Percentiles rank a stretch among this genome's conserved stretches.
These are phyloP conservation scores for Tuber calosporum DNA, from an alignment of 495 filamentous ascomycete genomes.

Conservation along the genomic window DNA sequence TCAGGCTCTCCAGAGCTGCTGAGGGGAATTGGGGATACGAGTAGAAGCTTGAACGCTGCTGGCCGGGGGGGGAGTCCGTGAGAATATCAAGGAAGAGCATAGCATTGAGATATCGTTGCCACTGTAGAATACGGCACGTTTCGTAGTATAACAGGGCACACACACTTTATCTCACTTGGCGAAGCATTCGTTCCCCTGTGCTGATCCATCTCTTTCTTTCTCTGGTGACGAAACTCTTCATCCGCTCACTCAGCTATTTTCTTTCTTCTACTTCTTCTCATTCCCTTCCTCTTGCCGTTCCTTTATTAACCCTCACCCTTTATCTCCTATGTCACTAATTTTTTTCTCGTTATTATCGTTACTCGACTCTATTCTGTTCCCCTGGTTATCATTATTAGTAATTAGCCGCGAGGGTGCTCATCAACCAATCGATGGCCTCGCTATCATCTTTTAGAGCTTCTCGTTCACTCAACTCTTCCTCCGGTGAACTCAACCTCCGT, in stretches of 20 bases:
- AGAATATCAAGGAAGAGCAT: not conserved
- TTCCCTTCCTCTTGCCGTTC: not conserved
- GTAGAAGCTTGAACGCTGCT: not conserved
- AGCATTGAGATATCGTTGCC: not conserved
- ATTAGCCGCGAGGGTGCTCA: conserved; percentile 1
- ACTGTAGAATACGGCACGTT: not conserved
- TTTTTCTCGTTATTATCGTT: conserved; percentile 6
- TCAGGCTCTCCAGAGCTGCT: conserved; percentile 3
- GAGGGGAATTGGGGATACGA: not conserved
- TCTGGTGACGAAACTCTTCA: conserved; percentile 28
- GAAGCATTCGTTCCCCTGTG: conserved; percentile 29
- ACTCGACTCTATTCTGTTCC: conserved; percentile 10
- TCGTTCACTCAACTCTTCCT: conserved; percentile 5
- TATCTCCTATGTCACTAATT: conserved; percentile 18
- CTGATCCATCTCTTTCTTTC: conserved; percentile 21
- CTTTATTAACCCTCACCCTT: conserved; percentile 9
- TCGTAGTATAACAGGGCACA: not conserved
- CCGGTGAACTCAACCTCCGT: conserved; percentile 17
- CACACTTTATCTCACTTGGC: not conserved
- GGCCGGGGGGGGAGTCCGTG: not conserved
- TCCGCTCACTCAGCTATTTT: not conserved
- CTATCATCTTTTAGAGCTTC: conserved; percentile 17
- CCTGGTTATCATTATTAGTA: conserved; percentile 12
- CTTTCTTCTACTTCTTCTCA: not conserved
- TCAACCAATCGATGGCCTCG: conserved; percentile 27